Evolutionary conservation across 768 basidiomycete genomes (phyloP), one percentile per base, ranked within the genome.

Genomic region (Rhizopogon vulgaris): DNA sequence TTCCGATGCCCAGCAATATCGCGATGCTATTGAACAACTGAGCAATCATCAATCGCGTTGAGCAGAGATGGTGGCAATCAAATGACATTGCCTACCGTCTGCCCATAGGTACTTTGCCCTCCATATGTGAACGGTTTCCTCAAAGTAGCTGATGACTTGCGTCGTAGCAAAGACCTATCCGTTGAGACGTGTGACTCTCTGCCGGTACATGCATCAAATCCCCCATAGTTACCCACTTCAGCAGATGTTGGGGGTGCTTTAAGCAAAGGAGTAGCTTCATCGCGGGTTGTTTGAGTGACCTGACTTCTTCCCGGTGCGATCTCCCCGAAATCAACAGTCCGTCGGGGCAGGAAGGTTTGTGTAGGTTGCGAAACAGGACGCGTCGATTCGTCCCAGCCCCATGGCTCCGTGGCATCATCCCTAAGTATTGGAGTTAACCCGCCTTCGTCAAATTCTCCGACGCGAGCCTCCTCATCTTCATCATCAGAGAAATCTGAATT

Each of bases 1-100:
- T 85, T 4, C 93, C 93, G 56, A 94, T 85, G 6, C 93, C 93
- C 17, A 93, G 74, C 10, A 95, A 71, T 32, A 94, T 87, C 12
- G 90, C 90, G 30, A 85, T 87, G 9, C 85, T 85, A 60, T 94
- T 94, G 69, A 93, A 93, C n/a, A 95, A 69, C 91, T 91, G 52
- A 34, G 37, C 2, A 14, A 34, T 56, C 14, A 34, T 56, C 10
- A 52, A 57, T 41, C 32, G 54, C 51, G 48, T 25, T 42, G 34
- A 46, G 30, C 5, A 34, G 34, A 15, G 14, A 10, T 4, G 15
- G 15, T 34, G 14, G 3, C 14, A 7, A 46, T 24, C 14, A 11
- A n/a, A 34, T n/a, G 3, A 27, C 0, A 32, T 52, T 25, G 57
- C 80, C 52, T 57, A 85, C 85, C 42, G 84, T 86, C 63, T 87